phyloP scores from a whole-genome alignment of 306 rosid species.

The Citrullus amarus region DNA sequence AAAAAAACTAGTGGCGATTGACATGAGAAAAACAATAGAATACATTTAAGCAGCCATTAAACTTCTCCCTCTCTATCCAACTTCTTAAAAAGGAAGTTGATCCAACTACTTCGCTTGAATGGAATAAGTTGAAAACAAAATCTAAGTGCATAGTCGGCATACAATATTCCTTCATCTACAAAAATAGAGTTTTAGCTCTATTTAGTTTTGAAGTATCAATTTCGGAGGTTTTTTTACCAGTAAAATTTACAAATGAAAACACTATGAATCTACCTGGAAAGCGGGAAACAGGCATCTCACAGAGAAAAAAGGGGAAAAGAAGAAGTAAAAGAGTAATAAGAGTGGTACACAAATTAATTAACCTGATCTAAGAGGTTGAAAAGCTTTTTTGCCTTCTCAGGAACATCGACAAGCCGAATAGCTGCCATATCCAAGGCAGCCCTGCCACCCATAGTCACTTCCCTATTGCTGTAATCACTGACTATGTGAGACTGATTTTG shows the following conservation, averaged over 20 bases:
- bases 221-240: neutral
- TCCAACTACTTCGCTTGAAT: neutral
- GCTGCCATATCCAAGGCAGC: slow-evolving; percentile 92
- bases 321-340: neutral
- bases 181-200: neutral
- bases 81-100: neutral
- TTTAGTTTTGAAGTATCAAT: neutral
- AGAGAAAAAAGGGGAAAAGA: neutral
- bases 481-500: slow-evolving; percentile 38
- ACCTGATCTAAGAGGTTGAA: slow-evolving; percentile 90
- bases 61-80: neutral
- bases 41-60: neutral
- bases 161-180: neutral
- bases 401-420: slow-evolving; percentile 73
- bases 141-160: neutral
- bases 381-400: slow-evolving; percentile 84
- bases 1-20: neutral
- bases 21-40: neutral
- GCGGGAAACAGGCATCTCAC: neutral
- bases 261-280: neutral
- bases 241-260: neutral
- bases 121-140: neutral
- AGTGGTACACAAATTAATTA: neutral
- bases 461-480: slow-evolving; percentile 37
- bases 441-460: slow-evolving; percentile 62